phyloP scores from a whole-genome alignment of 768 basidiomycete species.

The Suillus weaverae region DNA sequence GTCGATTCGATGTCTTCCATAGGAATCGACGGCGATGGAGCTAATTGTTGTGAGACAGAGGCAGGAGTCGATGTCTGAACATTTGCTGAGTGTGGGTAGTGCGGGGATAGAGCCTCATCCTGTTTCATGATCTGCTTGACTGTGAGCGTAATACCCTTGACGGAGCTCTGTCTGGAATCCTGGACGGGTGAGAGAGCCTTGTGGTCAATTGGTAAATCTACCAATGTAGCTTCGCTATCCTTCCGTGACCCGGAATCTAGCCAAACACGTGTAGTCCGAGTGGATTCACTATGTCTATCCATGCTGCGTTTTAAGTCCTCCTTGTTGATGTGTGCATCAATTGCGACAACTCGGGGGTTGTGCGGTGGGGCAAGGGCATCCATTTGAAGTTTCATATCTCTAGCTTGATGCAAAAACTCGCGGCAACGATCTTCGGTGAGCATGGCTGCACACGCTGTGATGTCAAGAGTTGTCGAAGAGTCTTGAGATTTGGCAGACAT shows the following conservation, averaged over 20 bases:
- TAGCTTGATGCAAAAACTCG: slow-evolving; percentile 21
- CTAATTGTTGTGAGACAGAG: not conserved
- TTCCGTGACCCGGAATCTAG: slow-evolving; percentile 18
- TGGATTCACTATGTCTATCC: slow-evolving; percentile 13
- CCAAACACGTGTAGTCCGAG: slow-evolving; percentile 19
- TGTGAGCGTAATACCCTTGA: not conserved
- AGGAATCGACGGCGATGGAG: too few species aligned
- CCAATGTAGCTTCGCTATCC: slow-evolving; percentile 28
- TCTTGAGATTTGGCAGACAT: slow-evolving; percentile 19
- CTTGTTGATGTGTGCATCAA: not conserved
- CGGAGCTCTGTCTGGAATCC: not conserved
- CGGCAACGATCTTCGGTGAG: slow-evolving; percentile 30
- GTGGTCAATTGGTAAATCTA: slow-evolving; percentile 14
- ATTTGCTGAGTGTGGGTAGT: not conserved
- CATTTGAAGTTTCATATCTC: slow-evolving; percentile 27
- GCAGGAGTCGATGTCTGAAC: not conserved
- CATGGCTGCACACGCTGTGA: slow-evolving; percentile 22
- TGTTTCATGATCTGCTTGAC: not conserved
- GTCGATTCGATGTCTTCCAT: not conserved
- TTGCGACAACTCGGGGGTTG: slow-evolving; percentile 3
- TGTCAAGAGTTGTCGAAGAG: slow-evolving; percentile 13
- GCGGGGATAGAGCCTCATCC: not conserved
- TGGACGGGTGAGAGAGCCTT: not conserved
- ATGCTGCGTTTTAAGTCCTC: slow-evolving; percentile 14
- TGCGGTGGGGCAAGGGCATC: slow-evolving; percentile 10